Evolutionary conservation across 1,284 basidiomycete genomes (phyloP).

Genomic region (Porogramme epimiltina): DNA sequence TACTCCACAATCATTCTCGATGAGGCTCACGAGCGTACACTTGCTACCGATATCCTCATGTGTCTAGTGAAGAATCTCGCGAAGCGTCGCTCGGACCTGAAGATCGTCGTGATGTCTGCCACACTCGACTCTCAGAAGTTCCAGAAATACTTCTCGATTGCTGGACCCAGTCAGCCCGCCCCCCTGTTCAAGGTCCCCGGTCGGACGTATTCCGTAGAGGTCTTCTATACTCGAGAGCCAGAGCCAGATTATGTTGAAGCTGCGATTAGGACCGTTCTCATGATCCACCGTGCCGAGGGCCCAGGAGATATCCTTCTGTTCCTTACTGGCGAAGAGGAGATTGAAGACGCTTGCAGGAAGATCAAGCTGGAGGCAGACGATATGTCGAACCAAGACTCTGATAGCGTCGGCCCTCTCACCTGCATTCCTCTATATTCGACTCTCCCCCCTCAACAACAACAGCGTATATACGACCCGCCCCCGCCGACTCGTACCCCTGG

Average conservation of each 20-base stretch:
- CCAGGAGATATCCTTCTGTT: constrained; percentile 94
- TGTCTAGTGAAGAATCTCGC: constrained; percentile 82
- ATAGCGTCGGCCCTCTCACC: constrained; percentile 87
- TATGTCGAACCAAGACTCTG: constrained; percentile 66
- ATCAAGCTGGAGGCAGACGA: constrained; percentile 91
- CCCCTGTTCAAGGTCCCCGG: constrained; percentile 97
- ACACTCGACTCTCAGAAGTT: constrained; percentile 97
- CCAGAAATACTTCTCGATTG: constrained; percentile 90
- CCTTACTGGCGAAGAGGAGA: constrained; percentile 98
- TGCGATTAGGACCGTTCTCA: constrained; percentile 93
- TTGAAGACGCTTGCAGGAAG: constrained; percentile 94
- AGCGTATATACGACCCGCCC: constrained; percentile 91
- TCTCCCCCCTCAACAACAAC: constrained; percentile 91
- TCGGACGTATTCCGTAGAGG: constrained; percentile 94
- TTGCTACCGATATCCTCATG: constrained; percentile 99
- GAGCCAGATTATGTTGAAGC: constrained; percentile 98
- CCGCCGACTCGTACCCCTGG: constrained; percentile 51
- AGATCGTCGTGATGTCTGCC: constrained; percentile 98
- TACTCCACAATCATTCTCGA: constrained; percentile 99
- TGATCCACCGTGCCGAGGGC: constrained; percentile 97
- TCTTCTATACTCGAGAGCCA: constrained; percentile 95
- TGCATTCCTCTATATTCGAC: constrained; percentile 19
- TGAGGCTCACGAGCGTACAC: constrained; percentile 97
- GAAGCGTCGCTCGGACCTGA: constrained; percentile 84
- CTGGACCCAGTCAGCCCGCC: constrained; percentile 48